Base-by-base conservation (phyloP, 2,329 filamentous ascomycete genomes). In the Arthroderma uncinatum region DNA sequence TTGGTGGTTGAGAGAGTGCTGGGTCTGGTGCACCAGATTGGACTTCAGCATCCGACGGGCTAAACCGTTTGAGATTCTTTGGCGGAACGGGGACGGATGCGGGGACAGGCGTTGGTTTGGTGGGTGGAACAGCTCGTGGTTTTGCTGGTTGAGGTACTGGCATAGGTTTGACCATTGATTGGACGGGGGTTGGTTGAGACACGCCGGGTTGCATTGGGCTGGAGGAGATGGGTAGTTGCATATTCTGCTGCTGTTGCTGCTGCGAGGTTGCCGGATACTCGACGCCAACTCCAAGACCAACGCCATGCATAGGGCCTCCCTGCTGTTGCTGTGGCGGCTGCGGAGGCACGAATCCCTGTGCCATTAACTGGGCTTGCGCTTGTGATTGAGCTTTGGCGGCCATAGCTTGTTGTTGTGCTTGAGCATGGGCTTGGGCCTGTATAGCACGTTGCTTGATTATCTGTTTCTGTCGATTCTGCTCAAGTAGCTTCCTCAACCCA, bases 31-130 rank as follows among this genome's bases (percentile, higher is more conserved):
- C 65, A 2, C 62, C 40, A 57, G 71, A 70, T 71, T 71, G 33
- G 69, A 63, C 57, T 77, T 76, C 64, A n/a, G 71, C 65, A 62
- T 79, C 77, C 61, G 79, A 76, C 56, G 68, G 70, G 56, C 65
- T 71, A 2, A 72, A 64, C 59, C 77, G 68, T 64, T 76, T 76
- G 23, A 73, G 57, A 34, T 63, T 73, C 58, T 72, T 73, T 12
- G 69, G 62, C 6, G 44, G 44, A 14, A 25, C 25, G 14, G 44
- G 44, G 14, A 30, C 44, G 23, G 44, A 28, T 5, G 6, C 44
- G 1, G 44, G 44, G 12, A 16, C 44, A 1, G 44, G 4, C n/a
- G 66, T 58, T 55, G 68, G 66, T 61, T 71, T 70, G 37, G 64
- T 55, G 53, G 65, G 42, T 48, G 68, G 40, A 10, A 59, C 62